Percentiles rank a stretch among this genome's conserved stretches.
Conservation (phyloP, 2,329 filamentous ascomycete genomes). For the Calycina marina region DNA sequence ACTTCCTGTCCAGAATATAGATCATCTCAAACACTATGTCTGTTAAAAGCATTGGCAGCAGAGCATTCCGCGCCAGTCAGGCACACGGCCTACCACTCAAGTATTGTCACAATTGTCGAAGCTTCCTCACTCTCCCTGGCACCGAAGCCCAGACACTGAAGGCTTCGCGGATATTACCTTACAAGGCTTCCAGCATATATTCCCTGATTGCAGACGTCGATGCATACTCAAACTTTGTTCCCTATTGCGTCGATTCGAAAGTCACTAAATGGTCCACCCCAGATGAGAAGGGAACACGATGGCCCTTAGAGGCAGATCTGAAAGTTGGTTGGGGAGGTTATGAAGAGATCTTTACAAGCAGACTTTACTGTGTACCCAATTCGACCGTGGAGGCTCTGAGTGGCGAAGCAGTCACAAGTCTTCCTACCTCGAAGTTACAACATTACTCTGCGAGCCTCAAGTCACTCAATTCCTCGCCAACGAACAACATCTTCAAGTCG, state of each 20-base stretch:
- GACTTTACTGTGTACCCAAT: conserved; percentile 62
- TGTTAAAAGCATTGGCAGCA: too few species aligned
- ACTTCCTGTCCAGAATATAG: too few species aligned
- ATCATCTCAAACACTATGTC: too few species aligned
- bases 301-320: conserved; percentile 64
- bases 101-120: conserved; percentile 24
- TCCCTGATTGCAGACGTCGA: conserved; percentile 76
- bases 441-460: conserved; percentile 26
- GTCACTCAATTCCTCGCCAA: conserved; percentile 25
- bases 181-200: conserved; percentile 59
- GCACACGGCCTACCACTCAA: conserved; percentile 6
- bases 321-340: conserved; percentile 76
- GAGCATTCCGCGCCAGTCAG: too few species aligned
- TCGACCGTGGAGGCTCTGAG: conserved; percentile 64
- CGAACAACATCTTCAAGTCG: conserved; percentile 48
- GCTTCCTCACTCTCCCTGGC: conserved; percentile 27
- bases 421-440: conserved; percentile 25
- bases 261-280: conserved; percentile 61
- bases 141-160: conserved; percentile 45
- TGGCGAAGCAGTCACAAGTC: conserved; percentile 36
- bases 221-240: conserved; percentile 76
- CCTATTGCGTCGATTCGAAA: conserved; percentile 66
- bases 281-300: conserved; percentile 31
- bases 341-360: conserved; percentile 69
- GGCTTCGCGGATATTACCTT: conserved; percentile 64